Evolutionary conservation across 2,329 filamentous ascomycete genomes (phyloP), one percentile per base, ranked within the genome.

Genomic region (Fusarium pilosicola): DNA sequence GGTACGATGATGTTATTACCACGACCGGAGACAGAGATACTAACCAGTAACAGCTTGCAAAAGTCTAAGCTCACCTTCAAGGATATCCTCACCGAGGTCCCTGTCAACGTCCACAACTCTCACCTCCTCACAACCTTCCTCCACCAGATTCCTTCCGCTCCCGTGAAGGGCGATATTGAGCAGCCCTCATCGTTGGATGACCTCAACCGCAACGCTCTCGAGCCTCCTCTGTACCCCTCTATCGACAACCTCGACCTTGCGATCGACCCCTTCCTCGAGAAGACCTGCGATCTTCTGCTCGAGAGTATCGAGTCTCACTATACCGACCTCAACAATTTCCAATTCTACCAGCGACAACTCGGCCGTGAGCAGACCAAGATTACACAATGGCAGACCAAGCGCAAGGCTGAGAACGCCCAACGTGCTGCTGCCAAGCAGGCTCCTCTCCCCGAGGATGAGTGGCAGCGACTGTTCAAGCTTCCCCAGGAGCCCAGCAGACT

Each of bases 301-400:
- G 96, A 99, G 81, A 95, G 93, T 87, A 97, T 99, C 83, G 96
- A 99, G 88, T 93, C 93, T 63, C 96, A 99, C 88, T 96, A 98
- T 86, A 97, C 95, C 69, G 96, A 99, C 85, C 93, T 97, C 83
- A 98, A 98, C 91, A 99, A 99, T 89, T 96, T 97, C 87, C 95
- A 98, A 84, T 91, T 90, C 89, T 98, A 98, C 88, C 95, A 98
- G 86, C 91, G 96, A 80, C 95, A 97, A 81, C 89, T 98, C 65
- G 93, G 92, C 61, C 94, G 96, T 78, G 96, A 99, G 87, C 96
- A 99, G 86, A 86, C 93, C 79, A 99, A 98, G 90, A 98, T 99
- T 79, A 92, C 94, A 62, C 93, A 95, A 75, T 99, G 96, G 96
- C 96, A 98, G 86, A 86, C 92, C 71, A 98, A 99, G 91, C 93